phyloP scores from a whole-genome alignment of 2,329 filamentous ascomycete species.

The Fusarium tjaetaba region DNA sequence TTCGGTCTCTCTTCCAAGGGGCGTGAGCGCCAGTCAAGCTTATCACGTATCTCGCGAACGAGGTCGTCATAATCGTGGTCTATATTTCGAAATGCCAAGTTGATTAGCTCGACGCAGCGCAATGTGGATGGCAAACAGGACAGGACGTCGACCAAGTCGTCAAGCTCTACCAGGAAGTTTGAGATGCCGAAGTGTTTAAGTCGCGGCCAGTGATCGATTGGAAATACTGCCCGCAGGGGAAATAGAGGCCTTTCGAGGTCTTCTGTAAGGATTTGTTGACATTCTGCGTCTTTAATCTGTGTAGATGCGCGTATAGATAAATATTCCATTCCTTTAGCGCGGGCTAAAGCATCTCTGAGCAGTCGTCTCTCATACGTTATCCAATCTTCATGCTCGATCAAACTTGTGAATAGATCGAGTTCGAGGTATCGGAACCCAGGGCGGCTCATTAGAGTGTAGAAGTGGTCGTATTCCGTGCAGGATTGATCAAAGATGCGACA shows the following conservation, averaged over 20 bases:
- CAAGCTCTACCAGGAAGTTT: neutral
- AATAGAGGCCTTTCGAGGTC: neutral
- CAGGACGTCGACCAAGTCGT: neutral
- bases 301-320: neutral
- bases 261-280: neutral
- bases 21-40: neutral
- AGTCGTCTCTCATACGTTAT: neutral
- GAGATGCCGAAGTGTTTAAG: conserved; percentile 1
- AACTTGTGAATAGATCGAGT: neutral
- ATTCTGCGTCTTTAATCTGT: rapidly evolving
- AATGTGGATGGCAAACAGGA: neutral
- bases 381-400: neutral
- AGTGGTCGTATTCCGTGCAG: neutral
- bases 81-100: neutral
- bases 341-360: neutral
- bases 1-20: neutral
- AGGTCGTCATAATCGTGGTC: neutral
- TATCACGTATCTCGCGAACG: neutral
- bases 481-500: neutral
- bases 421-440: neutral
- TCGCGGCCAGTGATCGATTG: neutral
- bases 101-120: neutral
- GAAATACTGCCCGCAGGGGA: neutral
- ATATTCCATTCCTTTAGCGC: neutral
- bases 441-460: neutral